phyloP scores from a whole-genome alignment of 345 rosid genomes.

The Trapa bicornis region DNA sequence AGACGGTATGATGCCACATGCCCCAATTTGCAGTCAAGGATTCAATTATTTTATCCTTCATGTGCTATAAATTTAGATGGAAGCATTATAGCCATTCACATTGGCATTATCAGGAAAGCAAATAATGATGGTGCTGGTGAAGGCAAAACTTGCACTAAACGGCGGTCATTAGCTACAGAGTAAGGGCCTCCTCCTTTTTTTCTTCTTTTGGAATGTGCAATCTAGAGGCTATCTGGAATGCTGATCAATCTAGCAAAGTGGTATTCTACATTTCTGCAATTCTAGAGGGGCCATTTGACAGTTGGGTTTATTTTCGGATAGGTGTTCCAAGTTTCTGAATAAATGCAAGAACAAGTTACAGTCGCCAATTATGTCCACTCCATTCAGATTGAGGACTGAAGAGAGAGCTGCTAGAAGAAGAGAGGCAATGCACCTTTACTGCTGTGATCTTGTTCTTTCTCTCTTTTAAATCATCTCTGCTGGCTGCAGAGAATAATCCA shows the following conservation, averaged over 20 bases:
- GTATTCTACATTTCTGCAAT: no score
- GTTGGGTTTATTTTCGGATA: conserved; percentile 19
- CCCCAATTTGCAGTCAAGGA: not conserved
- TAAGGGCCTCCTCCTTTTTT: conserved; percentile 16
- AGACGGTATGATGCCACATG: conserved; percentile 17
- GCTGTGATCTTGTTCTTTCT: not conserved
- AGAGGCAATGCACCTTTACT: conserved; percentile 37
- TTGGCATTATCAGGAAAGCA: conserved; percentile 29
- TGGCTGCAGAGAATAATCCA: not conserved
- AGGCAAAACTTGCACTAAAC: conserved; percentile 45
- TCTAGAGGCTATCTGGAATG: no score
- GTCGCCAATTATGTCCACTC: conserved; percentile 48
- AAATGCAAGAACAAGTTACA: conserved; percentile 47
- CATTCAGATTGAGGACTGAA: conserved; percentile 62
- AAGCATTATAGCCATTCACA: not conserved
- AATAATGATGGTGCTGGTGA: conserved; percentile 29
- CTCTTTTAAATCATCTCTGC: not conserved
- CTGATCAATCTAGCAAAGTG: no score
- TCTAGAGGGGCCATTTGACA: not conserved
- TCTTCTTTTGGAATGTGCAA: not conserved
- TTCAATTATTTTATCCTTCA: not conserved
- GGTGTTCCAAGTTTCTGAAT: conserved; percentile 44
- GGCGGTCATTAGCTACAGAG: conserved; percentile 71
- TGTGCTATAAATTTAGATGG: not conserved
- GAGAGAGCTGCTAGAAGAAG: conserved; percentile 76